phyloP scores from a whole-genome alignment of 2,329 filamentous ascomycete species.

The Gnomoniopsis sp. region DNA sequence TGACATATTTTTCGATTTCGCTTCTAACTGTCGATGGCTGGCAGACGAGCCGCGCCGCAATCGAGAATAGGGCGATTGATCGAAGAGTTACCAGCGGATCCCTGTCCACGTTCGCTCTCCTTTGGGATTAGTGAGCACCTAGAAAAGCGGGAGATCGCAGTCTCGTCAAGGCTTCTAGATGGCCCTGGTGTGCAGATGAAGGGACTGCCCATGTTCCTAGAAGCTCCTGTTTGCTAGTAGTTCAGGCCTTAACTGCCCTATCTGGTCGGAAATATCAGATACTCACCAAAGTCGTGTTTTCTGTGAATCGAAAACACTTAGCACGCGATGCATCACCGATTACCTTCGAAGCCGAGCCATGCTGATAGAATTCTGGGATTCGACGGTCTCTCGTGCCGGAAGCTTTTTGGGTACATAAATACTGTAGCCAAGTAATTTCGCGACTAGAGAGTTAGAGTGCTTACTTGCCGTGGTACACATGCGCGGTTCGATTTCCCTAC shows the following conservation, averaged over 20 bases:
- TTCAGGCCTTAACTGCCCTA: background rate
- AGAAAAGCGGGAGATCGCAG: background rate
- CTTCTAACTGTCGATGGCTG: background rate
- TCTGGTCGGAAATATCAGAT: background rate
- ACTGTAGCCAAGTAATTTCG: too few species aligned
- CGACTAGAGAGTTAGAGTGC: too few species aligned
- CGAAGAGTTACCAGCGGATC: background rate
- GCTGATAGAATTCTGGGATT: too few species aligned
- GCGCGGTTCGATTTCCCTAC: too few species aligned
- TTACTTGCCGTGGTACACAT: too few species aligned
- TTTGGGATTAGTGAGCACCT: background rate
- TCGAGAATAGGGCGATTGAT: constrained; percentile 4
- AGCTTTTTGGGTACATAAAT: too few species aligned
- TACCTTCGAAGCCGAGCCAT: background rate
- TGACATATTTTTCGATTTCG: background rate
- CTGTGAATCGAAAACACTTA: background rate
- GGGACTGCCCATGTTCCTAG: background rate
- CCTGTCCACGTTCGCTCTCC: background rate
- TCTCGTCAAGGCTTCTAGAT: background rate
- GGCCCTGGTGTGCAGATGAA: background rate
- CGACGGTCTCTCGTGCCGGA: too few species aligned
- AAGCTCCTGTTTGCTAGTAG: background rate
- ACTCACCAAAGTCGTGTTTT: background rate
- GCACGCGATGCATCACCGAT: background rate
- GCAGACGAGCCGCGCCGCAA: background rate